Evolutionary conservation across 2,329 filamentous ascomycete genomes (phyloP).

Genomic region (Cordyceps farinosa): DNA sequence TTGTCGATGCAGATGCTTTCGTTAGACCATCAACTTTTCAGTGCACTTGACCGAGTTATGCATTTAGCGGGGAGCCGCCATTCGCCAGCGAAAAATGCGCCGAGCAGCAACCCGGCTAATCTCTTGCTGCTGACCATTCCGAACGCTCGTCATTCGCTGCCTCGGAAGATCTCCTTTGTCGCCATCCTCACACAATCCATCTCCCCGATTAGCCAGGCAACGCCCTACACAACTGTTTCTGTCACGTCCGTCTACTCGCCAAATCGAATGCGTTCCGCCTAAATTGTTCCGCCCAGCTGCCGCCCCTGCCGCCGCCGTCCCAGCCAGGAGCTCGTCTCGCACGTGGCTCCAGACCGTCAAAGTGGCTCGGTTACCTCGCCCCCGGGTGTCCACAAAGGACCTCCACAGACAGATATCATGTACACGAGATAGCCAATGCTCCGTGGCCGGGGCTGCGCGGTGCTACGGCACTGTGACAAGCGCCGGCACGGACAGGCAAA

Average conservation of each 20-base stretch:
- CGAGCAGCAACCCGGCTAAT: conserved; percentile 1
- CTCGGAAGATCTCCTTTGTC: conserved; percentile 10
- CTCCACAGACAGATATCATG: conserved; percentile 36
- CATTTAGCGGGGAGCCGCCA: conserved; percentile 10
- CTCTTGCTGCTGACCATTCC: conserved; percentile 15
- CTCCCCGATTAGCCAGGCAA: background rate
- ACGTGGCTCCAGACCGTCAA: conserved; percentile 24
- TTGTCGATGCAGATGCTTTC: background rate
- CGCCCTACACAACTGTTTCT: background rate
- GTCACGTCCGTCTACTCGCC: background rate
- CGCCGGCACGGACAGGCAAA: conserved; percentile 23
- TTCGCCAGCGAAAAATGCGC: background rate
- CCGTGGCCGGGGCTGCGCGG: conserved; percentile 35
- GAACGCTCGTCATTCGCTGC: conserved; percentile 7
- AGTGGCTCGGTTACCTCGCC: conserved; percentile 36
- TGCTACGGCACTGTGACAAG: conserved; percentile 30
- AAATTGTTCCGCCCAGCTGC: background rate
- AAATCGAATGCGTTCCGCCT: background rate
- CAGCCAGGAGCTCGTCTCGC: conserved; percentile 14
- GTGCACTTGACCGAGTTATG: conserved; percentile 14
- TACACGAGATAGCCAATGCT: conserved; percentile 35
- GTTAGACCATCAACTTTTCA: conserved; percentile 1
- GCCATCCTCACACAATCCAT: background rate
- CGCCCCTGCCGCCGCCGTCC: background rate
- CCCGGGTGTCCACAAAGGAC: conserved; percentile 45